Base-by-base conservation (phyloP, 768 basidiomycete genomes). In the Naganishia onofrii region DNA sequence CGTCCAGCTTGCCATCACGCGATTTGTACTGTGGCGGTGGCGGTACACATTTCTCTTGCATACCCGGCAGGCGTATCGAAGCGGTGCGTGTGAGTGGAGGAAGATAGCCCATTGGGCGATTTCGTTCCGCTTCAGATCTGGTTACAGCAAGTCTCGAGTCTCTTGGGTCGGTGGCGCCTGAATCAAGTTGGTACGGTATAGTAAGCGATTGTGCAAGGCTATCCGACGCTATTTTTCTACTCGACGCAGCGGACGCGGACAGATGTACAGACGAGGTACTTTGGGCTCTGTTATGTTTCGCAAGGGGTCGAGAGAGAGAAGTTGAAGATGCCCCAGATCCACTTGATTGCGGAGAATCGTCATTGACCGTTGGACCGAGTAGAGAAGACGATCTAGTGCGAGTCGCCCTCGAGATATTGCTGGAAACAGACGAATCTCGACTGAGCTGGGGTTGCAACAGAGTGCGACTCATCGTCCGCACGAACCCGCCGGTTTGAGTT, bases 311-410 rank as follows among this genome's bases (percentile, higher is more conserved):
- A 23, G 38, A 10, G 23, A 15, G 17, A 21, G 5, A 31, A 32
- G 32, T 38, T 6, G 23, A n/a, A 23, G 48, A 51, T 26, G 60
- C 38, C 17, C 13, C 38, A 34, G 23, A 28, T 2, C 36, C 42
- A 42, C 23, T 26, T 9, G 60, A 46, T 13, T 29, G 60, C 3
- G 28, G 23, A 7, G 21, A 36, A 26, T n/a, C 32, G 12, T 42
- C 60, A 13, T 44, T 19, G 10, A 29, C 23, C 7, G 36, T 4
- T 17, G 60, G 26, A 23, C 36, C n/a, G 7, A 63, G 23, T 23
- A 63, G 26, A 28, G 60, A 63, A 2, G 60, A 44, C 3, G 60
- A 63, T 26, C 60, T 46, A 26, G 60, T 63, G 23, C 60, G 38
- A 29, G 5, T 63, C 38, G 60, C 60, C 26, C 34, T 63, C n/a